A percentile compares a stretch with the other conserved stretches of the same genome.
Evolutionary conservation across 2,329 filamentous ascomycete genomes (phyloP).

Genomic region (Furcasterigmium sp.): DNA sequence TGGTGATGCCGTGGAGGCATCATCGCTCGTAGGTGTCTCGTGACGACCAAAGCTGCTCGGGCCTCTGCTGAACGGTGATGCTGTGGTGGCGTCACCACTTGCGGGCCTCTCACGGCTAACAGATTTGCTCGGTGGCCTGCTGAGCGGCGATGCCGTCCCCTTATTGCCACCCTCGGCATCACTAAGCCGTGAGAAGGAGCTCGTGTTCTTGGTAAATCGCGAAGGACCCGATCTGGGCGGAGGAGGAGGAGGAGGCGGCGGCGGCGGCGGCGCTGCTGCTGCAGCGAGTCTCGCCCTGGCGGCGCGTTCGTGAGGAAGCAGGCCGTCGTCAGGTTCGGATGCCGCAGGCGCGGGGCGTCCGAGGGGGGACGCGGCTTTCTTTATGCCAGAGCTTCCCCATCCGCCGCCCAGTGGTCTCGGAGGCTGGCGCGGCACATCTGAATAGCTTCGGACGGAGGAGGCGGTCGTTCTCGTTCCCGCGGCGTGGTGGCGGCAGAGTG

Average conservation of each 20-base stretch:
- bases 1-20: too few relatives aligned
- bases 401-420: constrained; percentile 1
- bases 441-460: constrained; percentile 8
- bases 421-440: background rate
- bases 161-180: too few relatives aligned
- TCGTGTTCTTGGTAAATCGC: background rate
- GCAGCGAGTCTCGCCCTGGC: constrained; percentile 21
- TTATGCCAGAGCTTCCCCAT: constrained; percentile 9
- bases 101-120: too few relatives aligned
- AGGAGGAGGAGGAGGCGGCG: background rate
- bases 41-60: too few relatives aligned
- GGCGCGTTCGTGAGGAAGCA: constrained; percentile 32
- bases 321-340: constrained; percentile 9
- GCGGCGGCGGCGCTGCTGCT: background rate
- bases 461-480: constrained; percentile 4
- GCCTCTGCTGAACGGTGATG: too few relatives aligned
- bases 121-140: too few relatives aligned
- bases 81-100: too few relatives aligned
- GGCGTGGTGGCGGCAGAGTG: constrained; percentile 26
- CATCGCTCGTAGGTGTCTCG: too few relatives aligned
- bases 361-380: background rate
- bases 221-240: too few relatives aligned
- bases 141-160: too few relatives aligned
- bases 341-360: background rate
- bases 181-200: too few relatives aligned